These are phyloP conservation scores for Xylariaceae sp. DNA, from an alignment of 2,329 filamentous ascomycete species.

Conservation along the genomic window DNA sequence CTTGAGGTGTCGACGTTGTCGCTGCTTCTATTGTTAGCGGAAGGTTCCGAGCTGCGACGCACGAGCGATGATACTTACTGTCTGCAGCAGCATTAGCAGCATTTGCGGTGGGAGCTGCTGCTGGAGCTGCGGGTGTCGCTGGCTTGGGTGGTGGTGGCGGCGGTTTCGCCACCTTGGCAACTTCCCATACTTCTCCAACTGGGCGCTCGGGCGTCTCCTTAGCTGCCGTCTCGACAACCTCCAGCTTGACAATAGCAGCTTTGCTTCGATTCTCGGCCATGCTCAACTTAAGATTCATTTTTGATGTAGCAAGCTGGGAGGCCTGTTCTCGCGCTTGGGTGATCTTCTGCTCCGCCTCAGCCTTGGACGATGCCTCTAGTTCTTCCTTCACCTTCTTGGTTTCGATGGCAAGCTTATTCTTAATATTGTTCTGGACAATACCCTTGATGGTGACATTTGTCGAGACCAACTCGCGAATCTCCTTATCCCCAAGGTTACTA, in stretches of 20 bases:
- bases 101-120: conserved; percentile 13
- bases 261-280: conserved; percentile 71
- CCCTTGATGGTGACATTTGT: conserved; percentile 57
- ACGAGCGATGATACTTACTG: conserved; percentile 2
- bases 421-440: conserved; percentile 62
- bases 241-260: conserved; percentile 66
- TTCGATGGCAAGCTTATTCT: conserved; percentile 66
- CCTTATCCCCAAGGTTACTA: conserved; percentile 50
- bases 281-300: conserved; percentile 70
- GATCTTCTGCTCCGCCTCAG: conserved; percentile 53
- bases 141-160: conserved; percentile 29
- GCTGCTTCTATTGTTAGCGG: not conserved
- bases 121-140: conserved; percentile 20
- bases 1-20: conserved; percentile 2
- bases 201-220: conserved; percentile 81
- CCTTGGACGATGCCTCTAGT: conserved; percentile 44
- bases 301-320: conserved; percentile 71
- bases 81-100: not conserved
- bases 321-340: conserved; percentile 58
- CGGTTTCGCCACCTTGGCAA: conserved; percentile 67
- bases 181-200: conserved; percentile 82
- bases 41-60: not conserved
- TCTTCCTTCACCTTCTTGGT: conserved; percentile 59
- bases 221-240: conserved; percentile 76
- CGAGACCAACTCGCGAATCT: conserved; percentile 55